Base-by-base conservation (phyloP, 108 stramenopile species). In the Cyclotella kingstonii region DNA sequence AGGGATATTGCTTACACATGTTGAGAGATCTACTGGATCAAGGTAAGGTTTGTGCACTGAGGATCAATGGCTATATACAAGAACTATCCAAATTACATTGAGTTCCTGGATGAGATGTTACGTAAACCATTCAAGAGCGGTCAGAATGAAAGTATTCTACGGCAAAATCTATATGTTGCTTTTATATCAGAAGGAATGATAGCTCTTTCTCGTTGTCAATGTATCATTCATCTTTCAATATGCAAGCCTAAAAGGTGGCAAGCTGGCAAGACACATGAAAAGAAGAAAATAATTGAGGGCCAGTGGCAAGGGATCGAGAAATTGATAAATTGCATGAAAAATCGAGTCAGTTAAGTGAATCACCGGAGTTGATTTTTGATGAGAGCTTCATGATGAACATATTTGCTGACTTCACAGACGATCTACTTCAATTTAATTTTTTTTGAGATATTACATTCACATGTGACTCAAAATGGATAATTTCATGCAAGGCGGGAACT, bases 41-140 rank as follows among this genome's bases (percentile, higher is more conserved):
- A 48, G 66, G 27, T 57, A 67, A 48, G 66, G 59, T 67, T 28
- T 67, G 10, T 59, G 56, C 17, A 44, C 52, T 14, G 68, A 44
- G 56, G 66, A 5, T 21, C 28, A 5, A 2, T 38, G 2, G 27
- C 62, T 36, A 39, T 63, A 8, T 50, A 15, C 21, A 41, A 26
- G 48, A 63, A 63, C 33, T 51, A 42, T 35, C 49, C 49, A 2
- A 36, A 51, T 39, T 68, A 54, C n/a, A 33, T 68, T 14, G 48
- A 68, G 25, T 68, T 68, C 68, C 45, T 68, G 39, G 59, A 68
- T 60, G 46, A 50, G 18, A 7, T 18, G 29, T 25, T 67, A 5
- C 22, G 46, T 9, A 60, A 40, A 27, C 26, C 15, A 6, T 48
- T 6, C 4, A 35, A 26, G 2, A 34, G 14, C 10, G 33, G 33